These are phyloP conservation scores for Aegilops bicornis DNA, from an alignment of 176 grass and related monocot genomes.

Conservation along the genomic window DNA sequence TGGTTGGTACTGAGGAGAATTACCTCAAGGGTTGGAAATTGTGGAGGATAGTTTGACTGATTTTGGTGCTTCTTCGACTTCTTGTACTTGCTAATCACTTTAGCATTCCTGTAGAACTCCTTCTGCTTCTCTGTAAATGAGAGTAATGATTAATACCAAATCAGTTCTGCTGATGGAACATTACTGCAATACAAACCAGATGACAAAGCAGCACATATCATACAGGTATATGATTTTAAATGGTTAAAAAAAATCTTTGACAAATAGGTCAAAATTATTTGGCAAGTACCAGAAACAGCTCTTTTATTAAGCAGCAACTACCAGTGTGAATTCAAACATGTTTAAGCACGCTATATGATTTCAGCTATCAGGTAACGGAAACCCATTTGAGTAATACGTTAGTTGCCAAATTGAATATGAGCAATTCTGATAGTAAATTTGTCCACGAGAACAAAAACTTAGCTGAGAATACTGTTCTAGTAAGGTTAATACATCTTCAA, in stretches of 20 bases:
- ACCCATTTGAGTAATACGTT: background rate
- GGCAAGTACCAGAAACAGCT: background rate
- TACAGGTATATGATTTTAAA: background rate
- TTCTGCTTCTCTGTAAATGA: constrained; percentile 74
- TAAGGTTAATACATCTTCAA: background rate
- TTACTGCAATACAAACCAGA: background rate
- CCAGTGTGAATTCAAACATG: background rate
- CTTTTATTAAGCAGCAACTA: background rate
- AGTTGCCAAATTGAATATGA: background rate
- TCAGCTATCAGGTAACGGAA: background rate
- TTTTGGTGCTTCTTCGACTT: constrained; percentile 50
- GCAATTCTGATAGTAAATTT: background rate
- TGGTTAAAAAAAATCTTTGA: background rate
- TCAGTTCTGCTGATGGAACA: background rate
- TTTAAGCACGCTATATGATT: background rate
- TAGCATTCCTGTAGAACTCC: constrained; percentile 86
- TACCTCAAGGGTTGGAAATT: constrained; percentile 50
- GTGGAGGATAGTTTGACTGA: constrained; percentile 26
- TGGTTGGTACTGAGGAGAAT: background rate
- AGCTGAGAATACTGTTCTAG: background rate
- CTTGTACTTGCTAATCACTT: constrained; percentile 78
- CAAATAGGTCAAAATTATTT: background rate
- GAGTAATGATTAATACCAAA: background rate
- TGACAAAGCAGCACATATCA: background rate
- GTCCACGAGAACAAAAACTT: background rate